phyloP scores from a whole-genome alignment of 805 yeast species.

The Candida sithepensis region DNA sequence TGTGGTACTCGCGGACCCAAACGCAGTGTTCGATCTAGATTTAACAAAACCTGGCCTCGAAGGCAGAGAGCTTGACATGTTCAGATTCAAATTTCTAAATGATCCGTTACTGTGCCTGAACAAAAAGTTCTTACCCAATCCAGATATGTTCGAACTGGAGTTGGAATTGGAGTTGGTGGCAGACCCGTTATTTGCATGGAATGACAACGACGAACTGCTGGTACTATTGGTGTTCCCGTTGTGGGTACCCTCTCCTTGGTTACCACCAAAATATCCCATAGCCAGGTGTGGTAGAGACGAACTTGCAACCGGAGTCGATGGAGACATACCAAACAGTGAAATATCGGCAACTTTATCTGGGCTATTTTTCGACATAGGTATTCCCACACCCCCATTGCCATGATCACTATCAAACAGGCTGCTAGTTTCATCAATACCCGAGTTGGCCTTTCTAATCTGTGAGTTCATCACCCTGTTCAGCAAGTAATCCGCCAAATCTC shows the following conservation, averaged over 20 bases:
- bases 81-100: neutral
- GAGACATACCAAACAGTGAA: conserved; percentile 3
- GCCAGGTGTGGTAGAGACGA: neutral
- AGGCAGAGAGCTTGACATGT: neutral
- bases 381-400: neutral
- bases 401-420: too few species aligned
- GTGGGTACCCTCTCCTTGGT: too few species aligned
- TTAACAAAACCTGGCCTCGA: neutral
- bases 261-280: too few species aligned
- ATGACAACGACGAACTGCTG: neutral
- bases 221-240: neutral
- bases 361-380: neutral
- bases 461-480: conserved; percentile 10
- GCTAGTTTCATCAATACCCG: neutral
- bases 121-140: neutral
- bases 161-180: neutral
- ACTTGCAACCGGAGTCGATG: neutral
- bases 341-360: neutral
- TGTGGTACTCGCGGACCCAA: neutral
- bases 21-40: neutral
- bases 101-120: neutral
- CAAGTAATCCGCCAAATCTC: conserved; percentile 13
- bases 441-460: conserved; percentile 5
- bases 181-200: neutral
- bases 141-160: neutral